Conservation (phyloP, 163 green algal genomes). For the Chloromonas sp. region DNA sequence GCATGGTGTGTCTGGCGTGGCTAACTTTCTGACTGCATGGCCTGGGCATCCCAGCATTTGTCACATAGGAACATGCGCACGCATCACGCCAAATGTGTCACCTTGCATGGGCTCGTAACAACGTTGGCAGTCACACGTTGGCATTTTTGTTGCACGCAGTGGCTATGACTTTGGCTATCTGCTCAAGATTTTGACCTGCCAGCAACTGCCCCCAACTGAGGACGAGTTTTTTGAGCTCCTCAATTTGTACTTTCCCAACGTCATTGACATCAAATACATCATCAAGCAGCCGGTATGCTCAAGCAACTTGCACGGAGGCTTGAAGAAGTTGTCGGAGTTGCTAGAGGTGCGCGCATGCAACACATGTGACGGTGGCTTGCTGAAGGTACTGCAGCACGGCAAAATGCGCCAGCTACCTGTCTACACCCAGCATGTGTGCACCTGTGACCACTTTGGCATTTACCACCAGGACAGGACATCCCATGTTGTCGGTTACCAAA, state of each 20-base stretch:
- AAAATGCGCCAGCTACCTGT: too few relatives aligned
- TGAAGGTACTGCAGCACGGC: too few relatives aligned
- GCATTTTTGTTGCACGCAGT: neutral
- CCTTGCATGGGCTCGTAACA: too few relatives aligned
- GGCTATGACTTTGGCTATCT: constrained; percentile 98
- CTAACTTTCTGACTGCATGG: too few relatives aligned
- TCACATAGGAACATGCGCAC: neutral
- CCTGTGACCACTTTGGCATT: too few relatives aligned
- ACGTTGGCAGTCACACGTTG: too few relatives aligned
- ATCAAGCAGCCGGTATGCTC: constrained; percentile 89
- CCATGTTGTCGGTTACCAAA: too few relatives aligned
- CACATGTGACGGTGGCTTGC: too few relatives aligned
- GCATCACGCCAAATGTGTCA: neutral
- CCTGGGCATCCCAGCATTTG: neutral
- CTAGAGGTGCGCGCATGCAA: constrained; percentile 57
- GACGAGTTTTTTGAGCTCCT: constrained; percentile 89
- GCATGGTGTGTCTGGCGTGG: too few relatives aligned
- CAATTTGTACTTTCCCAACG: constrained; percentile 90
- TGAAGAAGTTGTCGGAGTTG: constrained; percentile 94
- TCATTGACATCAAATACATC: constrained; percentile 99
- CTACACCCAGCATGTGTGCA: too few relatives aligned
- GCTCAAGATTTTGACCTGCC: constrained; percentile 84
- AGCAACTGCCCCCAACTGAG: constrained; percentile 78
- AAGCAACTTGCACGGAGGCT: constrained; percentile 90
- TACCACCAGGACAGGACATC: too few relatives aligned